Conservation (phyloP, 495 filamentous ascomycete species). For the Neurospora pannonica region DNA sequence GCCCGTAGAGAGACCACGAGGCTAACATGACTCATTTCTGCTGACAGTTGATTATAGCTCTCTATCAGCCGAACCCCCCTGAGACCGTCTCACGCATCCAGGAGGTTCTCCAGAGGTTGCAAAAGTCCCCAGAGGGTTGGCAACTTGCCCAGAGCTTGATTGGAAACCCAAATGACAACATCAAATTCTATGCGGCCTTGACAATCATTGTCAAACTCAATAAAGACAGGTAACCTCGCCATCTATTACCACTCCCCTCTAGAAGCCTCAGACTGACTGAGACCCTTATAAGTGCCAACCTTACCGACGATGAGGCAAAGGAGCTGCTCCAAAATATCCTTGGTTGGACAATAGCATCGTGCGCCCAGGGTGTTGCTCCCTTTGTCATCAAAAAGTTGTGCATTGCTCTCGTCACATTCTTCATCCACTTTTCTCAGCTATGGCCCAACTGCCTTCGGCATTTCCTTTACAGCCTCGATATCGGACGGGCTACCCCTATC, state of each 20-base stretch:
- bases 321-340: constrained; percentile 63
- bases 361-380: constrained; percentile 46
- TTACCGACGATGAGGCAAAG: constrained; percentile 51
- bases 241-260: neutral
- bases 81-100: constrained; percentile 59
- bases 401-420: constrained; percentile 70
- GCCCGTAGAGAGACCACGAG: neutral
- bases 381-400: constrained; percentile 78
- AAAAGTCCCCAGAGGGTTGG: constrained; percentile 75
- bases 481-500: constrained; percentile 37
- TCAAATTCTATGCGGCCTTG: constrained; percentile 88
- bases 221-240: constrained; percentile 52
- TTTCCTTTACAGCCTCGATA: constrained; percentile 52
- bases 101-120: constrained; percentile 63
- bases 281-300: constrained; percentile 38
- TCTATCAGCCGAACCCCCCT: constrained; percentile 62
- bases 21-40: constrained; percentile 5
- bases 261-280: neutral
- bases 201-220: constrained; percentile 93
- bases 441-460: constrained; percentile 65
- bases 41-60: constrained; percentile 47
- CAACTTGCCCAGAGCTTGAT: constrained; percentile 69
- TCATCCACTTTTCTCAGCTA: constrained; percentile 55
- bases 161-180: constrained; percentile 51
- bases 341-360: constrained; percentile 52